A percentile compares a stretch with the other conserved stretches of the same genome.
phyloP scores from a whole-genome alignment of 805 yeast species.

The Geotrichum ghanense region DNA sequence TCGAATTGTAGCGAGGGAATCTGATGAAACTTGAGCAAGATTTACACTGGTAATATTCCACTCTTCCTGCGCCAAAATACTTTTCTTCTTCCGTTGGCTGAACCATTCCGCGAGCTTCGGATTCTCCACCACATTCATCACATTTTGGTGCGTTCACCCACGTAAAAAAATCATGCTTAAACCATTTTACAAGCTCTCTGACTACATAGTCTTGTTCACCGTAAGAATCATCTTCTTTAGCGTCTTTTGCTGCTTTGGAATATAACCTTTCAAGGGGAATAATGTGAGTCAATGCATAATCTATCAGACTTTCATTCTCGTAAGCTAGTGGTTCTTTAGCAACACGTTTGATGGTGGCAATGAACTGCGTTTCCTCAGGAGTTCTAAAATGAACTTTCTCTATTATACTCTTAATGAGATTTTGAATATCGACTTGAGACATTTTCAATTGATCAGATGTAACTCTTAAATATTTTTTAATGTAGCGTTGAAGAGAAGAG shows the following conservation, averaged over 20 bases:
- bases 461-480: no score
- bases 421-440: background rate
- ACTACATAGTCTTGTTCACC: slow-evolving; percentile 49
- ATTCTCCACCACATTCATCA: slow-evolving; percentile 32
- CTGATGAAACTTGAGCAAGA: slow-evolving; percentile 37
- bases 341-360: slow-evolving; percentile 7
- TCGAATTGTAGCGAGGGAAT: slow-evolving; percentile 71
- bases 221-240: slow-evolving; percentile 19
- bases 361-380: slow-evolving; percentile 3
- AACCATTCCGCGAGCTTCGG: slow-evolving; percentile 23
- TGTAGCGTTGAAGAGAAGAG: no score
- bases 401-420: background rate
- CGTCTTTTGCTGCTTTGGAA: slow-evolving; percentile 42
- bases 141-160: slow-evolving; percentile 77
- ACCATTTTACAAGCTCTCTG: slow-evolving; percentile 41
- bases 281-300: slow-evolving; percentile 43
- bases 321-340: slow-evolving; percentile 25
- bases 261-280: slow-evolving; percentile 52
- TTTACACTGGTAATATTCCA: slow-evolving; percentile 56
- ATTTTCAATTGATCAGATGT: no score
- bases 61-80: slow-evolving; percentile 39
- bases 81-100: slow-evolving; percentile 37
- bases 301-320: slow-evolving; percentile 35
- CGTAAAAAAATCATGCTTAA: slow-evolving; percentile 63
- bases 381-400: background rate